Base-by-base conservation (phyloP, 1,284 basidiomycete species). In the Apiotrichum montevideense region DNA sequence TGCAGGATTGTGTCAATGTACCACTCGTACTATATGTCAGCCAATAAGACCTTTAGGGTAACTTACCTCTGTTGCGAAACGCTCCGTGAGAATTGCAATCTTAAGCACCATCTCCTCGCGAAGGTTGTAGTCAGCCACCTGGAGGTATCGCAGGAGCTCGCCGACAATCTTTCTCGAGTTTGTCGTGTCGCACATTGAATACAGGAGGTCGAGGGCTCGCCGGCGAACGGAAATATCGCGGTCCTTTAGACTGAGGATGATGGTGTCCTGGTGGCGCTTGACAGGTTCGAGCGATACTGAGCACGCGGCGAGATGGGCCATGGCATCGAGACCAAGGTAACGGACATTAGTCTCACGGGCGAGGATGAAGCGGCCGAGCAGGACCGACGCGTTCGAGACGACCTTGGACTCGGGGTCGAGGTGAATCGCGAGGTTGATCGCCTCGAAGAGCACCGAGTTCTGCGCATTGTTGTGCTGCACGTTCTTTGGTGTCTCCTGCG, bases 401-500 rank as follows among this genome's bases (percentile, higher is more conserved):
- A 98, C 82, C 9, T 86, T 84, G 1, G 94, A 97, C 63, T 86
- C 90, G 43, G 91, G 87, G 74, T 98, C 93, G 59, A 98, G 78
- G 75, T 99, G 96, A 63, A 99, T 98, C 13, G 93, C 94, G 46
- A 98, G 85, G 64, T 93, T 84, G 71, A 98, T 98, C 6, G 95
- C 95, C 77, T 99, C 96, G 68, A 98, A 98, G 8, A 98, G 82
- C n/a, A 99, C 86, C 3, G 96, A 90, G 72, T 98, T 94, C 71
- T 96, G 93, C 10, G 95, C 96, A 67, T 98, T 98, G 75, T 96
- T 97, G 73, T 98, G 96, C 71, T 98, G 96, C 11, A 98, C 89
- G 67, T 98, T 98, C 66, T 91, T 84, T 13, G 91, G 88, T 13
- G 88, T 87, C 68, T 96, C 93, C 34, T 91, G 87, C n/a, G 91